These are phyloP conservation scores for Eimeria praecox DNA, from an alignment of 169 alveolate species.

Conservation along the genomic window DNA sequence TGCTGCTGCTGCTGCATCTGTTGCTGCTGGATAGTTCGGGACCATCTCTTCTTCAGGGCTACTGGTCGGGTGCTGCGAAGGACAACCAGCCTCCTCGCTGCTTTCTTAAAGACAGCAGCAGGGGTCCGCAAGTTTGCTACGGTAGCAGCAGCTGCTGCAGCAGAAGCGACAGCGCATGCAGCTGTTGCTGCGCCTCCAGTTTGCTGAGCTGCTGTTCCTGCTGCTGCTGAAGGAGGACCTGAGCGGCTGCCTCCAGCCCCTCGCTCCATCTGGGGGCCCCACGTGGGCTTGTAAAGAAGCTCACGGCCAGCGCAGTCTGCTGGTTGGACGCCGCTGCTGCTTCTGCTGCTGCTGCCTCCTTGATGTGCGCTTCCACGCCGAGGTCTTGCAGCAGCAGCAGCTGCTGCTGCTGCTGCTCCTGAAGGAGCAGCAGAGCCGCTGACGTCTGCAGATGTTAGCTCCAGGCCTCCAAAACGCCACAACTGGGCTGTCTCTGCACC, in stretches of 20 bases:
- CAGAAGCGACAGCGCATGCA: neutral
- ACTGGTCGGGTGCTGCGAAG: slow-evolving; percentile 23
- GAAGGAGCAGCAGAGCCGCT: slow-evolving; percentile 2
- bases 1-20: slow-evolving; percentile 52
- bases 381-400: neutral
- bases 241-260: neutral
- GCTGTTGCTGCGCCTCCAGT: slow-evolving; percentile 8
- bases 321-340: slow-evolving; percentile 53
- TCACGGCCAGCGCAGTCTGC: slow-evolving; percentile 57
- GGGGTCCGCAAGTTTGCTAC: neutral
- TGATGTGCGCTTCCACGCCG: slow-evolving; percentile 54
- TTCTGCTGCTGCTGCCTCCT: slow-evolving; percentile 74
- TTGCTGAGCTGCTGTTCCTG: neutral
- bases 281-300: slow-evolving; percentile 52
- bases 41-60: slow-evolving; percentile 1
- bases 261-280: slow-evolving; percentile 29
- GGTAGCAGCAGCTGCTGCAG: slow-evolving; percentile 16
- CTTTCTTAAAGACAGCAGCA: slow-evolving; percentile 2
- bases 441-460: neutral
- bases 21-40: neutral
- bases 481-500: slow-evolving; percentile 37
- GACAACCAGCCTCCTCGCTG: slow-evolving; percentile 14
- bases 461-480: slow-evolving; percentile 65
- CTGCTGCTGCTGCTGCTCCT: slow-evolving; percentile 28
- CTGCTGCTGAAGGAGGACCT: neutral